Conservation (phyloP, 2,329 filamentous ascomycete species). For the Elsinoe ampelina region DNA sequence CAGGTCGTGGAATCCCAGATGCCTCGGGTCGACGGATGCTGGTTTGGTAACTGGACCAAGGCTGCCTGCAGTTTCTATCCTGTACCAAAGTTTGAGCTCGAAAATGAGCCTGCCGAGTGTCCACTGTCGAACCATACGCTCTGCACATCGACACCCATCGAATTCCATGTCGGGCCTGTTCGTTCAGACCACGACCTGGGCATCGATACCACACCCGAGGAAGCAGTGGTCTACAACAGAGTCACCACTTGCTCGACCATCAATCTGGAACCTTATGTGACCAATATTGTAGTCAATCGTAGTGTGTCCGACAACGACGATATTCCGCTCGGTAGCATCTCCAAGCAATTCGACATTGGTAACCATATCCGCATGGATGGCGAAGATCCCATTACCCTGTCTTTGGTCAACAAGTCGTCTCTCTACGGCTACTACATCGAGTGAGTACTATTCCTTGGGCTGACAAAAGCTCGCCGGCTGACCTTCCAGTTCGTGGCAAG, state of each 20-base stretch:
- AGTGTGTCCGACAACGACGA: background rate
- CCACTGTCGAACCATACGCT: background rate
- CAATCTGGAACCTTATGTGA: background rate
- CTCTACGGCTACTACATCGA: conserved; percentile 10
- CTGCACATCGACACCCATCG: background rate
- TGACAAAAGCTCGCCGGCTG: background rate
- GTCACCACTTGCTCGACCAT: background rate
- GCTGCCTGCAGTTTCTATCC: conserved; percentile 11
- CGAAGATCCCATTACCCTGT: background rate
- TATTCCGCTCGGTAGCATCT: background rate
- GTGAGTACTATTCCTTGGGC: background rate
- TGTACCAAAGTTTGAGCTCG: background rate
- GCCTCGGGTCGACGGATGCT: conserved; percentile 5
- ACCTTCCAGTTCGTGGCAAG: conserved; percentile 3
- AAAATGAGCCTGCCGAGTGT: background rate
- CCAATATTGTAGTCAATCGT: background rate
- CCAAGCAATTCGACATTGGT: conserved; percentile 4
- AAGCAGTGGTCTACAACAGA: conserved; percentile 2
- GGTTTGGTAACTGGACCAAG: background rate
- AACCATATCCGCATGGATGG: background rate
- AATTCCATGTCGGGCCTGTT: conserved; percentile 4
- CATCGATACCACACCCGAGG: conserved; percentile 2
- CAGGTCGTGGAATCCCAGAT: background rate
- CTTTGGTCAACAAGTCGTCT: conserved; percentile 7
- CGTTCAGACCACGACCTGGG: conserved; percentile 9